Evolutionary conservation across 352 stramenopile genomes (phyloP).

Genomic region (Pythium vanterpoolii): DNA sequence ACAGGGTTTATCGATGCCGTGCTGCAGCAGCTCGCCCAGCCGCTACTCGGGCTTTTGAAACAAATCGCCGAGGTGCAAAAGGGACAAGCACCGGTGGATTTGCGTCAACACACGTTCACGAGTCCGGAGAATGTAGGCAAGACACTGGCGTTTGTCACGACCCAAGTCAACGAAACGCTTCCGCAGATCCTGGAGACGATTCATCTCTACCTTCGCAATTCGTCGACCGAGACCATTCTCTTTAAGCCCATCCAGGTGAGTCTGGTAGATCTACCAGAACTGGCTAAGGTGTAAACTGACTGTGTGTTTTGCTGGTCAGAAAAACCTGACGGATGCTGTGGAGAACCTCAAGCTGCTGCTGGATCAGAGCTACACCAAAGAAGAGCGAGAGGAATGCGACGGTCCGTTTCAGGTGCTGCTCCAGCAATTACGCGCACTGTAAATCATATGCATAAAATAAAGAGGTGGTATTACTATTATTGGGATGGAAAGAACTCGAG

Average conservation of each 20-base stretch:
- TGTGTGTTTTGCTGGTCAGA: slow-evolving; percentile 25
- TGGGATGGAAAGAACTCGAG: no score
- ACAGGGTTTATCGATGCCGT: slow-evolving; percentile 76
- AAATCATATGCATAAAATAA: not conserved
- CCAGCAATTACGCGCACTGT: slow-evolving; percentile 43
- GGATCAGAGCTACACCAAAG: slow-evolving; percentile 50
- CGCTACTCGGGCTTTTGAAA: slow-evolving; percentile 61
- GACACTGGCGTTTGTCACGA: slow-evolving; percentile 39
- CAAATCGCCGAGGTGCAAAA: slow-evolving; percentile 54
- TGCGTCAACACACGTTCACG: slow-evolving; percentile 36
- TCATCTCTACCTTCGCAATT: slow-evolving; percentile 72
- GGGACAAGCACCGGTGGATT: not conserved
- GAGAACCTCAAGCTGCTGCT: slow-evolving; percentile 58
- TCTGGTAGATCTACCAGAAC: no score
- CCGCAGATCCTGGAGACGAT: slow-evolving; percentile 55
- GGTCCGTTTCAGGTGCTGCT: slow-evolving; percentile 36
- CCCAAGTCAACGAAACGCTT: slow-evolving; percentile 37
- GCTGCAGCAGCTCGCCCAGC: slow-evolving; percentile 52
- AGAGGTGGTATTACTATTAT: no score
- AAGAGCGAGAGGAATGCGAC: slow-evolving; percentile 44
- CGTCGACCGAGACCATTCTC: slow-evolving; percentile 76
- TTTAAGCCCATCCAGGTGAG: slow-evolving; percentile 80
- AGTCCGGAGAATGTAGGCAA: slow-evolving; percentile 38
- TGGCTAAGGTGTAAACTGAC: no score
- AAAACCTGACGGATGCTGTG: slow-evolving; percentile 61